Conservation (phyloP, 768 basidiomycete genomes). For the Trametes punicea region DNA sequence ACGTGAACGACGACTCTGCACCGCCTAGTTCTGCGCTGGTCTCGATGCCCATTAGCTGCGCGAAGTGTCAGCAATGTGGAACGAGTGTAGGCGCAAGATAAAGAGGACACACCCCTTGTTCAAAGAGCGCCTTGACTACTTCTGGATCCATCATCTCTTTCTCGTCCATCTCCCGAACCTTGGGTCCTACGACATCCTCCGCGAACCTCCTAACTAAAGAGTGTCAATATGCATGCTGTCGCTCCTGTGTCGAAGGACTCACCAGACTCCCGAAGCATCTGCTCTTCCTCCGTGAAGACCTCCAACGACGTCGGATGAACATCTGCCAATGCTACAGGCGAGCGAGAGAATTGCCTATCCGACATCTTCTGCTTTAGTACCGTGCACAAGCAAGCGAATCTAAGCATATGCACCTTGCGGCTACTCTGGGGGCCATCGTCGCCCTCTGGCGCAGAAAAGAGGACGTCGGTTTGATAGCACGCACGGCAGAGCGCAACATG, state of each 20-base stretch:
- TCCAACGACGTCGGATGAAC: constrained; percentile 55
- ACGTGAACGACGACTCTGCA: constrained; percentile 87
- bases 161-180: constrained; percentile 97
- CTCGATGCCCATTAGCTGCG: constrained; percentile 96
- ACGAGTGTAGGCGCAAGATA: neutral
- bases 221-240: neutral
- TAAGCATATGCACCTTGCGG: neutral
- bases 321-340: constrained; percentile 7
- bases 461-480: neutral
- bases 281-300: constrained; percentile 90
- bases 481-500: constrained; percentile 16
- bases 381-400: neutral
- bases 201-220: constrained; percentile 60
- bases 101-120: constrained; percentile 73
- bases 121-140: constrained; percentile 85
- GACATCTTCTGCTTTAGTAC: neutral
- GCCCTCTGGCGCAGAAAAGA: constrained; percentile 2
- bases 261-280: constrained; percentile 92
- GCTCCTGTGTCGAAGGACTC: constrained; percentile 22
- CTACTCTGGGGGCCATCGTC: neutral
- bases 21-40: constrained; percentile 82
- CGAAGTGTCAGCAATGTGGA: neutral
- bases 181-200: constrained; percentile 83
- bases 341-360: constrained; percentile 13
- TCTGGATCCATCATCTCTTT: constrained; percentile 89